Evolutionary conservation across 768 basidiomycete genomes (phyloP).

Genomic region (Kwoniella shandongensis): DNA sequence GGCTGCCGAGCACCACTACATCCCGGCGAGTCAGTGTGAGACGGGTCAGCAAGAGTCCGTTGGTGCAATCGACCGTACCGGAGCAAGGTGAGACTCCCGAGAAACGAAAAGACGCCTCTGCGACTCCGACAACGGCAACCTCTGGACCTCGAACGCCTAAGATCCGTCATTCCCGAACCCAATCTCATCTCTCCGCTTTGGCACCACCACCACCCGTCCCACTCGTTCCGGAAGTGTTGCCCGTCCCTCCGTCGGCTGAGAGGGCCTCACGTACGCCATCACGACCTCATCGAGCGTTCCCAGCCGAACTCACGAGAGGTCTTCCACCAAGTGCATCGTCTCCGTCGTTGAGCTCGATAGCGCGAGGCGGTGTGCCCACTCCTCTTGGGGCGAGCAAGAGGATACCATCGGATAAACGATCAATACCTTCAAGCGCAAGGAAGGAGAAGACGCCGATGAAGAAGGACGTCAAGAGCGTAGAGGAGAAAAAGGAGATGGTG

Average conservation of each 20-base stretch:
- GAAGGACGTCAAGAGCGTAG: slow-evolving; percentile 30
- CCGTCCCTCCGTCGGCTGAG: background rate
- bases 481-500: slow-evolving; percentile 48
- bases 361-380: background rate
- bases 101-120: background rate
- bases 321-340: slow-evolving; percentile 37
- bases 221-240: background rate
- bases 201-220: slow-evolving; percentile 8
- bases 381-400: slow-evolving; percentile 30
- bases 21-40: slow-evolving; percentile 5
- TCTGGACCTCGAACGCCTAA: slow-evolving; percentile 14
- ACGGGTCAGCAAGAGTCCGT: slow-evolving; percentile 21
- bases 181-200: slow-evolving; percentile 24
- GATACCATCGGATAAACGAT: slow-evolving; percentile 15
- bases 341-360: slow-evolving; percentile 16
- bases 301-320: slow-evolving; percentile 39
- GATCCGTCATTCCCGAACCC: slow-evolving; percentile 30
- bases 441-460: slow-evolving; percentile 5
- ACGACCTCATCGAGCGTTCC: slow-evolving; percentile 31
- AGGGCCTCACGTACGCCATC: slow-evolving; percentile 25
- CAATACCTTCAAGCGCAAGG: background rate
- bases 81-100: slow-evolving; percentile 5
- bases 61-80: slow-evolving; percentile 20
- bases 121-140: background rate
- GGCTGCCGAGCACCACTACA: slow-evolving; percentile 1